phyloP scores from a whole-genome alignment of 2,329 filamentous ascomycete genomes.

The Clonostachys sp. region DNA sequence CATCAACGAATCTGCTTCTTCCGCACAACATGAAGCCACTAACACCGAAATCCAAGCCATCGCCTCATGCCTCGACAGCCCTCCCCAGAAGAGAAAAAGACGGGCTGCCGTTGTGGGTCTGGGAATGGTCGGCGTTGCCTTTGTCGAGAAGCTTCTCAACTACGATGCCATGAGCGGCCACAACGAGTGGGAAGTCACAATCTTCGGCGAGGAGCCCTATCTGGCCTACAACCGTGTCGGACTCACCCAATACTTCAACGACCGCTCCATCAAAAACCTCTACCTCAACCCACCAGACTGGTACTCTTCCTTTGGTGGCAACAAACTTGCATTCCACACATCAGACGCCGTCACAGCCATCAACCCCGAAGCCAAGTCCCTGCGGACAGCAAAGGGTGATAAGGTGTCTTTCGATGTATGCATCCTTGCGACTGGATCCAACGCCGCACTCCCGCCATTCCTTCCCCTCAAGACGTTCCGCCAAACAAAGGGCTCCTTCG shows the following conservation, averaged over 20 bases:
- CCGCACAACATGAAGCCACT: too few relatives aligned
- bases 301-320: slow-evolving; percentile 19
- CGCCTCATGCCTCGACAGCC: too few relatives aligned
- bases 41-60: too few relatives aligned
- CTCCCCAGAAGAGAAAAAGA: background rate
- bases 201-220: slow-evolving; percentile 84
- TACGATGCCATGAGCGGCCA: slow-evolving; percentile 64
- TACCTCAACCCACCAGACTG: slow-evolving; percentile 83
- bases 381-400: slow-evolving; percentile 67
- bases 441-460: slow-evolving; percentile 43
- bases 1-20: too few relatives aligned
- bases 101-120: slow-evolving; percentile 70
- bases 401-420: slow-evolving; percentile 73
- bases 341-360: slow-evolving; percentile 53
- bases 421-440: slow-evolving; percentile 80
- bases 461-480: slow-evolving; percentile 51
- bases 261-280: slow-evolving; percentile 77
- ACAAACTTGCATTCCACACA: background rate
- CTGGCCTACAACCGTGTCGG: slow-evolving; percentile 90
- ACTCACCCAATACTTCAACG: slow-evolving; percentile 83
- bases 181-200: slow-evolving; percentile 69
- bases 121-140: slow-evolving; percentile 88
- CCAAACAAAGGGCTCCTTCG: slow-evolving; percentile 79
- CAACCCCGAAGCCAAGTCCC: slow-evolving; percentile 55
- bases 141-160: slow-evolving; percentile 88